Evolutionary conservation across 2,329 filamentous ascomycete species (phyloP), one percentile per base, ranked within the genome.

Genomic region (Cladosporium halotolerans): DNA sequence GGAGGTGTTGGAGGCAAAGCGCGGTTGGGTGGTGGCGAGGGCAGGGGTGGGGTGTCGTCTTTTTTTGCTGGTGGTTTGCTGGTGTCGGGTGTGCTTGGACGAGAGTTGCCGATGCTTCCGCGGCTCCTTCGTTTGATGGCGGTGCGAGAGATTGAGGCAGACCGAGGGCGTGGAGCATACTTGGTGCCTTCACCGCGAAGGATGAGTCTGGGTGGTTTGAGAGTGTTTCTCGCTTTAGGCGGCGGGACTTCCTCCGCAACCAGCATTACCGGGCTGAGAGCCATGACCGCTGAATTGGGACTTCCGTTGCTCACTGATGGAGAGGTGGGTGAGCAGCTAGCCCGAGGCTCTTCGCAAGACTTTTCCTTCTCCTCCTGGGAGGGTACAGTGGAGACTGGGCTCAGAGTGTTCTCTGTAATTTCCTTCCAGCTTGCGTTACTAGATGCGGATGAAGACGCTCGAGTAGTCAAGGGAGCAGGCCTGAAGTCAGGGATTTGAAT

Each of bases 1-100:
- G 64, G 63, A 11, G 66, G 67, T 9, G 67, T 70, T 2, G 67
- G 67, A 11, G 67, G 67, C 19, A 67, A 55, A 33, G 61, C 63
- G 23, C 64, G 56, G 34, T 62, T 66, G 2, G 66, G 67, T 13
- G 65, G 66, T 4, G 66, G 65, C 7, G 66, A 67, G 3, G 65
- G 65, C 4, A 68, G 45, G n/a, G 64, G 60, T 11, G 63, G 62
- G n/a, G 58, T 56, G 14, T 56, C 53, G 16, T 63, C 61, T 45
- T 60, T 55, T 14, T 58, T 55, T 13, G 60, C 60, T 46, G 58
- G 49, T 13, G 31, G 33, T 14, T 34, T 38, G 7, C 38, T 19
- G 13, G 13, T 36, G 9, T 53, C 45, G 5, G 60, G 60, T 13
- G 50, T 60, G 23, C 31, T 43, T 13, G 58, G 44, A 13, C 60